Evolutionary conservation across 768 basidiomycete genomes (phyloP).

Genomic region (Tulasnella sp.): DNA sequence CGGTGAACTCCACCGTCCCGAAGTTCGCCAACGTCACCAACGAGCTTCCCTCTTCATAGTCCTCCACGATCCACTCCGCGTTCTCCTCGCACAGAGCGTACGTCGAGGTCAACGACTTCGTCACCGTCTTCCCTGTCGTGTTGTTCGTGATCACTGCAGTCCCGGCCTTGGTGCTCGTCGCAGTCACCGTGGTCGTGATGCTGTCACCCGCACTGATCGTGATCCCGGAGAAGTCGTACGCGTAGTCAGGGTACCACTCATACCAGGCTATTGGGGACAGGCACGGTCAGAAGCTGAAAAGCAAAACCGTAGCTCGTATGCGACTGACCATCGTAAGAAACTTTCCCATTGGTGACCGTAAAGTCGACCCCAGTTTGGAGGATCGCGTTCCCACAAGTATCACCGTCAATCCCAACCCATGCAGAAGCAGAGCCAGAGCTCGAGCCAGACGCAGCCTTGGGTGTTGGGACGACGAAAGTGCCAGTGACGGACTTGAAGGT

Average conservation of each 20-base stretch:
- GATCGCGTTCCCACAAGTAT: slow-evolving; percentile 29
- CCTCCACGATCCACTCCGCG: slow-evolving; percentile 26
- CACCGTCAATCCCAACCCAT: slow-evolving; percentile 29
- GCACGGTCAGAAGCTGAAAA: slow-evolving; percentile 15
- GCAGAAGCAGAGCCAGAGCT: slow-evolving; percentile 25
- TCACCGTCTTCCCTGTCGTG: slow-evolving; percentile 24
- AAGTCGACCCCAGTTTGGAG: slow-evolving; percentile 31
- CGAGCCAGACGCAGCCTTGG: slow-evolving; percentile 8
- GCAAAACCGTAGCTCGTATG: not conserved
- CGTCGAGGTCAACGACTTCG: slow-evolving; percentile 26
- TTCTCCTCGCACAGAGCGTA: slow-evolving; percentile 28
- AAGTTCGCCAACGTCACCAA: too few relatives aligned
- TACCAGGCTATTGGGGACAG: not conserved
- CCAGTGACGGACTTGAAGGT: slow-evolving; percentile 30
- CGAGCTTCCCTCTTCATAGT: slow-evolving; percentile 1
- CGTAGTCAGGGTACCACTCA: slow-evolving; percentile 23
- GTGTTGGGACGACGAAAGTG: slow-evolving; percentile 29
- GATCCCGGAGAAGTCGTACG: slow-evolving; percentile 29
- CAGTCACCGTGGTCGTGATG: too few relatives aligned
- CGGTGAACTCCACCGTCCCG: slow-evolving; percentile 30
- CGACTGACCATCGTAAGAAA: slow-evolving; percentile 27
- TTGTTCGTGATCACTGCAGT: slow-evolving; percentile 25
- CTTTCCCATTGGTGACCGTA: slow-evolving; percentile 23
- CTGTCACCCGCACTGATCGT: slow-evolving; percentile 24
- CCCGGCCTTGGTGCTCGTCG: slow-evolving; percentile 24